phyloP scores from a whole-genome alignment of 495 filamentous ascomycete genomes.

The Penicillium longicatenatum region DNA sequence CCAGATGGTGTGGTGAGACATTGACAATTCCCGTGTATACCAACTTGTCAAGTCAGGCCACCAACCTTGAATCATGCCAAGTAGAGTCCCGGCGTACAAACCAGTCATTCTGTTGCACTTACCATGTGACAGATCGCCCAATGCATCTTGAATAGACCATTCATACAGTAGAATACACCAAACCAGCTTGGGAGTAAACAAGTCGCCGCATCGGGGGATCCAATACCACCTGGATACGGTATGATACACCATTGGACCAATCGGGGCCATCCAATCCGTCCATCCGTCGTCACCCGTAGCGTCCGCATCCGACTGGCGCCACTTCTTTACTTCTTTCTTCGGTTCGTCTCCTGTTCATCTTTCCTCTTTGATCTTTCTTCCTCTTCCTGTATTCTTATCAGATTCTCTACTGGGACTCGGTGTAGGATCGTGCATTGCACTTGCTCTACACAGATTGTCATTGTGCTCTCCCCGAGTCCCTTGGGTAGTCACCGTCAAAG shows the following conservation, averaged over 20 bases:
- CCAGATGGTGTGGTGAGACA: too few relatives aligned
- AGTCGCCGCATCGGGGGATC: background rate
- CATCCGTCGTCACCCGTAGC: background rate
- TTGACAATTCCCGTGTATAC: too few relatives aligned
- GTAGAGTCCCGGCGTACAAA: too few relatives aligned
- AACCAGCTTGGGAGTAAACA: background rate
- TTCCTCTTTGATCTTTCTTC: conserved; percentile 1
- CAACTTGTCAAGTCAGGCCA: too few relatives aligned
- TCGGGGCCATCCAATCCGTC: background rate
- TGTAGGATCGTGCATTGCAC: conserved; percentile 1
- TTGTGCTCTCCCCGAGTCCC: background rate
- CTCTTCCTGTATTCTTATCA: conserved; percentile 5
- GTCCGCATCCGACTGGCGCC: conserved; percentile 19
- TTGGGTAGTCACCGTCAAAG: background rate
- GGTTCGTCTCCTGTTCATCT: conserved; percentile 7
- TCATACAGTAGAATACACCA: background rate
- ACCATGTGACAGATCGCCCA: too few relatives aligned
- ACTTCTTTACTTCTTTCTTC: conserved; percentile 7
- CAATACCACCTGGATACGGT: background rate
- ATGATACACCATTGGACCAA: background rate
- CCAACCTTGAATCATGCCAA: too few relatives aligned
- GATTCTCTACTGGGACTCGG: background rate
- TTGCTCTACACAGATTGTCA: background rate
- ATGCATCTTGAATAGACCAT: background rate
- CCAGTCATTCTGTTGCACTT: too few relatives aligned